These are phyloP conservation scores for Russula griseocarnosa DNA, from an alignment of 768 basidiomycete species.

Conservation along the genomic window DNA sequence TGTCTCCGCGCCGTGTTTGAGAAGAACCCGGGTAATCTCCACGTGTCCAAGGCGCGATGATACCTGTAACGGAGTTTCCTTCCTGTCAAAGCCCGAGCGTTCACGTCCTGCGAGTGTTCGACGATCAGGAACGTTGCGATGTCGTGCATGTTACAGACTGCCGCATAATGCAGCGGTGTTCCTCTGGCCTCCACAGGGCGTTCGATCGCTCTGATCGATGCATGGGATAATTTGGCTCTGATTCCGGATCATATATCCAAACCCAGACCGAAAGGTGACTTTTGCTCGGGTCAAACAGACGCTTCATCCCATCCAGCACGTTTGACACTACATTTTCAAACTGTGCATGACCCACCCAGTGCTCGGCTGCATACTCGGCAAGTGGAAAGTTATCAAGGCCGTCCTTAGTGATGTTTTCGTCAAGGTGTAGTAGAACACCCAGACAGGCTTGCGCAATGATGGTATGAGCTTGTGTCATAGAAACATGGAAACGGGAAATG, in stretches of 20 bases:
- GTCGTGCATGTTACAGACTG: neutral
- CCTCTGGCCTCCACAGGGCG: neutral
- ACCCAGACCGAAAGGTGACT: neutral
- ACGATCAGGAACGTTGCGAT: neutral
- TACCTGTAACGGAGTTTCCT: neutral
- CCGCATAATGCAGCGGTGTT: constrained; percentile 1
- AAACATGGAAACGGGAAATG: neutral
- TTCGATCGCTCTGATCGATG: neutral
- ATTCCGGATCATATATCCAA: constrained; percentile 1
- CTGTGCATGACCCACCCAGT: neutral
- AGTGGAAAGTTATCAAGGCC: neutral
- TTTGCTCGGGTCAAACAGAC: neutral
- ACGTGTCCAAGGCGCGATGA: neutral
- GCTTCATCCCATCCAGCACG: neutral
- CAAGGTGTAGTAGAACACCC: neutral
- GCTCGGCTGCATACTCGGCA: neutral
- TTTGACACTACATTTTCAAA: neutral
- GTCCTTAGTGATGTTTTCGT: neutral
- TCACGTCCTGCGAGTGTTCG: neutral
- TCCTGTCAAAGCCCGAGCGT: neutral
- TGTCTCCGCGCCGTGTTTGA: neutral
- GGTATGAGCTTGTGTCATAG: neutral
- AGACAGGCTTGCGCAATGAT: constrained; percentile 4
- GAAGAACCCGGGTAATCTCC: neutral
- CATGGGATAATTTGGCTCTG: too few species aligned